Conservation (phyloP, 805 yeast species). For the Metschnikowia similis region DNA sequence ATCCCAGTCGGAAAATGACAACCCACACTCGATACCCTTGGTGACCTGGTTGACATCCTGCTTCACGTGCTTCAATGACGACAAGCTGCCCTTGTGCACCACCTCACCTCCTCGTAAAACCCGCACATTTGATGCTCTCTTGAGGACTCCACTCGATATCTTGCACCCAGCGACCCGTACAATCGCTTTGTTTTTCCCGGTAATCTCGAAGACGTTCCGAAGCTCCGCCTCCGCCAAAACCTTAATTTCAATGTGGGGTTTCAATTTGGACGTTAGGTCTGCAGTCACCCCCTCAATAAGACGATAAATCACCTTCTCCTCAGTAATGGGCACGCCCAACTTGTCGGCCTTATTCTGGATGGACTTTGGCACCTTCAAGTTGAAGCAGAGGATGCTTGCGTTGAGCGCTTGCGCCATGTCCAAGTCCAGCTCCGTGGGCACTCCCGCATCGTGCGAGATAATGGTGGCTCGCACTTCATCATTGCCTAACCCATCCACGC, state of each 20-base stretch:
- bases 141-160: conserved; percentile 64
- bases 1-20: conserved; percentile 65
- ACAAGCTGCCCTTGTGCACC: conserved; percentile 54
- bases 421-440: conserved; percentile 48
- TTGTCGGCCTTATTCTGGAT: conserved; percentile 54
- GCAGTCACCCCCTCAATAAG: conserved; percentile 79
- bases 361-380: conserved; percentile 63
- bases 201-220: conserved; percentile 67
- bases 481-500: conserved; percentile 79
- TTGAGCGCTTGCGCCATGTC: conserved; percentile 39
- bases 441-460: conserved; percentile 73
- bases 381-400: conserved; percentile 77
- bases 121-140: conserved; percentile 53
- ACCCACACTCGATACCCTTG: conserved; percentile 90
- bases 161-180: conserved; percentile 83
- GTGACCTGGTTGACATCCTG: conserved; percentile 73
- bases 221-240: conserved; percentile 64
- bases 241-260: conserved; percentile 64
- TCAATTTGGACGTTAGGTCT: conserved; percentile 53
- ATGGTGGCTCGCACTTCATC: conserved; percentile 74
- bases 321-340: conserved; percentile 52
- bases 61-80: conserved; percentile 75
- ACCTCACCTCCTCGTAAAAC: conserved; percentile 51
- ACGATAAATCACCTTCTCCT: conserved; percentile 80
- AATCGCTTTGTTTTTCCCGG: conserved; percentile 49